Evolutionary conservation across 768 basidiomycete genomes (phyloP), one percentile per base, ranked within the genome.

Genomic region (Kwoniella dejecticola): DNA sequence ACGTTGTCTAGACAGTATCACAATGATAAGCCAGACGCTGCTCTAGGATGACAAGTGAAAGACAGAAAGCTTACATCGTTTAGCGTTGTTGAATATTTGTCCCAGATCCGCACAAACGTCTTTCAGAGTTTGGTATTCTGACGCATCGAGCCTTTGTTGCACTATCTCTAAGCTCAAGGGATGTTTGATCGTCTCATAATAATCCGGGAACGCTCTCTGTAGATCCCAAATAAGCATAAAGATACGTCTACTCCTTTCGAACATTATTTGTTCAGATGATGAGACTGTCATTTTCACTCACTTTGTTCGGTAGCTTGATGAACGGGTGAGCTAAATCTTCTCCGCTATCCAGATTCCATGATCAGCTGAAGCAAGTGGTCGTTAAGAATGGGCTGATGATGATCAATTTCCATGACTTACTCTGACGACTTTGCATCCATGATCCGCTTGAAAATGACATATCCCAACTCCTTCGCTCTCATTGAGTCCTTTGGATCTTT

Each of bases 11-110:
- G 33, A 15, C 15, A 36, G 33, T 36, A 7, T 7, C 15, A 36
- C 3, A 36, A 10, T 0, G 21, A 24, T 7, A 13, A 13, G 17
- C 58, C 53, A 60, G 40, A 13, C 13, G 6, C 33, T 27, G 6
- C 27, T 0, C 63, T 21, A 30, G 4, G 5, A 4, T 8, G n/a
- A 38, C 10, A 15, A 4, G 26, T 27, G 2, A 27, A 54, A 6
- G 3, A 52, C 19, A n/a, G n/a, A n/a, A 10, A 6, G 61, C 77
- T 65, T 52, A 78, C 77, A 78, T 71, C 75, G 59, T 56, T 78
- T 78, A 17, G 77, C 77, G 50, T 78, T 78, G 44, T 60, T 68
- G 56, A 70, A 78, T 44, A 78, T 75, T 61, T 76, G 70, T 10
- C 72, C 72, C 6, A 78, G 41, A 60, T 78, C 77, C 30, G 55